Base-by-base conservation (phyloP, 495 filamentous ascomycete species). In the Podospora appendiculata region DNA sequence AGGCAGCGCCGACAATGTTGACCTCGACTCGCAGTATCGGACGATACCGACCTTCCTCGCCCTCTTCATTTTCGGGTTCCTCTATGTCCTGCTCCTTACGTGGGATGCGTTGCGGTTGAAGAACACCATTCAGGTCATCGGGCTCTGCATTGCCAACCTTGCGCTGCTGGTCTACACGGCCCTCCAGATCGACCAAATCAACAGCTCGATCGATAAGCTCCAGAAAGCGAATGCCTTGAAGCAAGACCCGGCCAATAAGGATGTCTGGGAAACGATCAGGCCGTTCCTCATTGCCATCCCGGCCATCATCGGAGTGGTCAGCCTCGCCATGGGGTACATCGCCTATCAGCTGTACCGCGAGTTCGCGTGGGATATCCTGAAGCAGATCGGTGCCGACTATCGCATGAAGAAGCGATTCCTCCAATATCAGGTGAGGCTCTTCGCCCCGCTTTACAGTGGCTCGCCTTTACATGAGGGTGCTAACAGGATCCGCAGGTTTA, bases 321-420 rank as follows among this genome's bases (percentile, higher is more conserved):
- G 86, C 3, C 36, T 91, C 17, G 61, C 83, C 45, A 81, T 97
- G 74, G 75, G 77, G 16, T 82, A 88, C 48, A 71, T 93, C 49
- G 85, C 91, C 6, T 95, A 90, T 83, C 94, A 95, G 70, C 76
- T 98, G 9, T 98, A 98, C 62, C 89, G 95, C 64, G 94, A 97
- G 66, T 98, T 98, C 67, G 91, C 93, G 4, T 98, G 93, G 93
- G 94, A 90, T 45, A 97, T 98, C 63, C 91, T 97, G 68, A 97
- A 98, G 74, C 91, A 96, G 67, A 97, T 98, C 71, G 94, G 89
- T 64, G 93, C 93, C 35, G 93, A 98, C 75, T 79, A 97, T 63
- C 83, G 88, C 58, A 89, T 98, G 86, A 97, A 95, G 79, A 84
- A 92, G 68, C 80, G 93, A 56, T 97, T 95, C 76, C 78, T 97